Evolutionary conservation across 306 rosid species (phyloP).

Genomic region (Alnus rubra): DNA sequence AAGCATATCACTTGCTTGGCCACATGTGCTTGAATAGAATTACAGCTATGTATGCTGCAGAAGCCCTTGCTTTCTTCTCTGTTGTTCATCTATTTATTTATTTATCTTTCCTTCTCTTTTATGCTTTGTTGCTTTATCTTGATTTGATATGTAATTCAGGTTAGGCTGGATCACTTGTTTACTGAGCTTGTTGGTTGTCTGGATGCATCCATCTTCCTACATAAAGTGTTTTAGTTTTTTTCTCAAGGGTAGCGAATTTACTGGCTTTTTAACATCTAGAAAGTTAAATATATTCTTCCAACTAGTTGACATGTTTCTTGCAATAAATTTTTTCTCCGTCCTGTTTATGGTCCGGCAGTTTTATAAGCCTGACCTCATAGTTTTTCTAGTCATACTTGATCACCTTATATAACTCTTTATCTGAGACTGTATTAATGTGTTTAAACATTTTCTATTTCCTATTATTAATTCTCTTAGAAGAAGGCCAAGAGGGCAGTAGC

Average conservation of each 20-base stretch:
- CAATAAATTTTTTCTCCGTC: background rate
- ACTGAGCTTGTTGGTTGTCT: background rate
- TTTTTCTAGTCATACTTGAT: background rate
- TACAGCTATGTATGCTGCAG: background rate
- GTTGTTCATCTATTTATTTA: background rate
- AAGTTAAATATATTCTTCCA: constrained; percentile 6
- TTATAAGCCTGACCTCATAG: background rate
- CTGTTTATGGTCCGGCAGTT: background rate
- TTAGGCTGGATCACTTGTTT: background rate
- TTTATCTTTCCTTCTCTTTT: background rate
- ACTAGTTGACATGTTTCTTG: background rate
- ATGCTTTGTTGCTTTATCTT: background rate
- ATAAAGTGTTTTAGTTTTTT: background rate
- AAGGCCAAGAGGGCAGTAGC: constrained; percentile 92
- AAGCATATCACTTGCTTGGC: background rate
- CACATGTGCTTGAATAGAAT: background rate
- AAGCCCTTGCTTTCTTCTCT: background rate
- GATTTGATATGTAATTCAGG: background rate
- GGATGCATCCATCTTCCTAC: background rate
- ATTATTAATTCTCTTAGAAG: constrained; percentile 41
- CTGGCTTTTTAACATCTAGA: background rate
- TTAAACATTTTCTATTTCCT: background rate
- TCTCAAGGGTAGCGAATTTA: background rate
- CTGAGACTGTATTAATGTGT: background rate
- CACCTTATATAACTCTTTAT: background rate